Conservation (phyloP, 805 yeast genomes). For the Phaffomyces antillensis region DNA sequence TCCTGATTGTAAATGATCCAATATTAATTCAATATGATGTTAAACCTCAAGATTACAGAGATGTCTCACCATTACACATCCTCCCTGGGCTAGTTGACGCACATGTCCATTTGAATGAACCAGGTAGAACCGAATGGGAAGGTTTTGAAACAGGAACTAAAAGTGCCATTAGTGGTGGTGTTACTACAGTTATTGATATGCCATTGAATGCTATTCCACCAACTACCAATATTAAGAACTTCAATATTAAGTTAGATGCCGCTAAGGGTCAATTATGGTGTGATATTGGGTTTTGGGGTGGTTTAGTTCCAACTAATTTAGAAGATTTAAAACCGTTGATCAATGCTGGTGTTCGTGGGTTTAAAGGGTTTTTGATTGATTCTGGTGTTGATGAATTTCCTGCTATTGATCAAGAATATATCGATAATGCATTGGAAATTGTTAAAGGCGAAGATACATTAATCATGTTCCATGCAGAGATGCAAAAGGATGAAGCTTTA, state of each 20-base stretch:
- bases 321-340: slow-evolving; percentile 67
- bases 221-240: slow-evolving; percentile 75
- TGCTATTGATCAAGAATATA: slow-evolving; percentile 58
- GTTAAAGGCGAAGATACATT: slow-evolving; percentile 62
- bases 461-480: slow-evolving; percentile 90
- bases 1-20: slow-evolving; percentile 34
- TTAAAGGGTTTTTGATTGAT: slow-evolving; percentile 87
- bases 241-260: slow-evolving; percentile 68
- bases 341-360: slow-evolving; percentile 85
- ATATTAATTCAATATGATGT: slow-evolving; percentile 37
- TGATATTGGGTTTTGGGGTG: slow-evolving; percentile 96
- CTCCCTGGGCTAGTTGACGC: slow-evolving; percentile 92
- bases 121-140: slow-evolving; percentile 98
- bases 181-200: slow-evolving; percentile 93
- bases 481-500: slow-evolving; percentile 35
- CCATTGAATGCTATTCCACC: slow-evolving; percentile 96
- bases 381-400: slow-evolving; percentile 98
- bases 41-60: slow-evolving; percentile 33
- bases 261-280: slow-evolving; percentile 83
- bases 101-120: slow-evolving; percentile 92
- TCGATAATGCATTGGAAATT: slow-evolving; percentile 54
- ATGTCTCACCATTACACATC: slow-evolving; percentile 56
- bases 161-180: slow-evolving; percentile 95
- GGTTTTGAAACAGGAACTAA: slow-evolving; percentile 96
- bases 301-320: slow-evolving; percentile 74